These are phyloP conservation scores for Candida jianshihensis DNA, from an alignment of 805 yeast genomes.

Conservation along the genomic window DNA sequence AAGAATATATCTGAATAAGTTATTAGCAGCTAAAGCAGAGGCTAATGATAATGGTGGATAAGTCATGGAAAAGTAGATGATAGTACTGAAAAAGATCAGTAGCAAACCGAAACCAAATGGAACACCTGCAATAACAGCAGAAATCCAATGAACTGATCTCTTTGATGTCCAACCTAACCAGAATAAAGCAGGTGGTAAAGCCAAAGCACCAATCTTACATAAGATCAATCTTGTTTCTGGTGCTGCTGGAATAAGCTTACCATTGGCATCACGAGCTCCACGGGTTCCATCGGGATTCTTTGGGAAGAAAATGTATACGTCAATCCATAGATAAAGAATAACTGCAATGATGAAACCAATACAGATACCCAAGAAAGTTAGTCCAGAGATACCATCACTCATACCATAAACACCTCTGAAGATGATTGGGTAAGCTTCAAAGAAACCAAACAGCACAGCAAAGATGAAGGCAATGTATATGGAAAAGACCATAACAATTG, in stretches of 20 bases:
- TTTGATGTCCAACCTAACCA: slow-evolving; percentile 81
- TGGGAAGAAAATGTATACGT: slow-evolving; percentile 43
- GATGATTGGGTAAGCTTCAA: slow-evolving; percentile 72
- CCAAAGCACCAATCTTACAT: slow-evolving; percentile 61
- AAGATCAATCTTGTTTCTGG: slow-evolving; percentile 58
- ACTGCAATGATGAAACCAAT: slow-evolving; percentile 58
- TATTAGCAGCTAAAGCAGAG: slow-evolving; percentile 86
- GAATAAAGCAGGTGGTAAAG: slow-evolving; percentile 61
- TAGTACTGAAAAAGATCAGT: slow-evolving; percentile 61
- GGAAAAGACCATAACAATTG: slow-evolving; percentile 65
- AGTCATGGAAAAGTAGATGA: slow-evolving; percentile 61
- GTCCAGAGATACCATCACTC: slow-evolving; percentile 56
- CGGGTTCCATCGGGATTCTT: slow-evolving; percentile 57
- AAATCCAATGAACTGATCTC: slow-evolving; percentile 62
- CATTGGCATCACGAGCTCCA: slow-evolving; percentile 41
- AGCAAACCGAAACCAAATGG: slow-evolving; percentile 73
- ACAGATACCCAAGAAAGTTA: slow-evolving; percentile 68
- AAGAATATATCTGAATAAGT: slow-evolving; percentile 63
- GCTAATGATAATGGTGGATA: slow-evolving; percentile 77
- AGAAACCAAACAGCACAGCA: slow-evolving; percentile 73
- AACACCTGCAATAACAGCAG: slow-evolving; percentile 68
- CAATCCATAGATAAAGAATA: slow-evolving; percentile 40
- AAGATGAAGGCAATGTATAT: slow-evolving; percentile 68
- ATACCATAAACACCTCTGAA: slow-evolving; percentile 58
- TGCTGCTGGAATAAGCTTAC: slow-evolving; percentile 44